Evolutionary conservation across 2,329 filamentous ascomycete species (phyloP).

Genomic region (Scortechinia acanthostroma): DNA sequence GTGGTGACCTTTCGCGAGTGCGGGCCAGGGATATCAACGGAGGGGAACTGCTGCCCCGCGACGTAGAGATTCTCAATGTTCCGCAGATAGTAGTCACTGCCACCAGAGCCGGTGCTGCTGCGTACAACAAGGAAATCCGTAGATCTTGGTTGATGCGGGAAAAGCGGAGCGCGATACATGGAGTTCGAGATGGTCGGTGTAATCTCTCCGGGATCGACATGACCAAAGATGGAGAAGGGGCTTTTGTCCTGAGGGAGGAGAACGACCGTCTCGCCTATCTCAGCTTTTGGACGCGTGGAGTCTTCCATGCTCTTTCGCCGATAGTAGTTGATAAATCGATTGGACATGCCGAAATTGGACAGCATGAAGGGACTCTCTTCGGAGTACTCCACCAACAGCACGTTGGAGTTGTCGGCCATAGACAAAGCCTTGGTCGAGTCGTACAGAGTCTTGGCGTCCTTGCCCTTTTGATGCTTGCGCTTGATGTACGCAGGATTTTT

Average conservation of each 20-base stretch:
- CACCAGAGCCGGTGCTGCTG: conserved; percentile 47
- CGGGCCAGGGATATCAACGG: conserved; percentile 58
- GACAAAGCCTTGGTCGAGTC: conserved; percentile 51
- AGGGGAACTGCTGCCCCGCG: conserved; percentile 62
- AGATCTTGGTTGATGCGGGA: conserved; percentile 46
- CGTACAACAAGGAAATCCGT: conserved; percentile 59
- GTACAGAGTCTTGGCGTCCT: conserved; percentile 50
- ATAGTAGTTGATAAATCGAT: conserved; percentile 64
- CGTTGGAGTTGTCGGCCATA: conserved; percentile 54
- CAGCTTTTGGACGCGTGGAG: conserved; percentile 25
- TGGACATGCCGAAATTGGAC: conserved; percentile 67
- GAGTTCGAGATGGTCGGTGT: conserved; percentile 59
- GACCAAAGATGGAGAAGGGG: conserved; percentile 62
- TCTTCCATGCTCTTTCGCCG: conserved; percentile 43
- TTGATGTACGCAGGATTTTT: conserved; percentile 47
- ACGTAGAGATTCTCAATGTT: conserved; percentile 59
- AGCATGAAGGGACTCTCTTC: conserved; percentile 62
- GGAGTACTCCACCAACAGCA: conserved; percentile 60
- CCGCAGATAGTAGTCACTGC: conserved; percentile 49
- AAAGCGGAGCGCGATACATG: conserved; percentile 61
- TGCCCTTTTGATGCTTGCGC: conserved; percentile 51
- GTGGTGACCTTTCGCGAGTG: conserved; percentile 66
- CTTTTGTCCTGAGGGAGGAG: conserved; percentile 63
- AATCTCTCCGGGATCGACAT: conserved; percentile 58
- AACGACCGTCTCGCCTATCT: conserved; percentile 60